Base-by-base conservation (phyloP, 1,284 basidiomycete species). In the Cryptococcus hybrid region DNA sequence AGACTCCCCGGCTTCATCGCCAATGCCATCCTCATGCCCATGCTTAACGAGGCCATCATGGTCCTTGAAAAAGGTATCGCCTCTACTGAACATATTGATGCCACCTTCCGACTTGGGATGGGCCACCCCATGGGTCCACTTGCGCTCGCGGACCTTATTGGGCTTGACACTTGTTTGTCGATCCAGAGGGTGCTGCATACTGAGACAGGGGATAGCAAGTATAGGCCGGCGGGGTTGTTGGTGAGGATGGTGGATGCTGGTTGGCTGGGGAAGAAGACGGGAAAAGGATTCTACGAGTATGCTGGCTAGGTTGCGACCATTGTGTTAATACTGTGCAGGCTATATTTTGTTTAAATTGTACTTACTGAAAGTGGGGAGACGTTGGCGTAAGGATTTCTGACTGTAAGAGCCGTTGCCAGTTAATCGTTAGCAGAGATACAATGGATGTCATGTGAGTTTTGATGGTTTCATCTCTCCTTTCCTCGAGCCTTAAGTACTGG, bases 231-330 rank as follows among this genome's bases (percentile, higher is more conserved):
- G 53, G 84, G 94, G 24, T 82, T 98, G 30, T 83, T 98, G 8
- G 89, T 92, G 65, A 83, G 92, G 39, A 97, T 97, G 94, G 94
- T 98, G 7, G 91, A 97, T 73, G 95, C 94, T 13, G 89, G 90
- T 43, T 97, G 91, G 90, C 83, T 88, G 56, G 94, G 94, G n/a
- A 88, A 84, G 81, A 97, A 78, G 63, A 58, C 54, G 11, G 75
- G 74, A 18, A 89, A 87, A 74, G 90, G 90, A 34, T 93, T 95
- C 78, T 95, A 94, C 70, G 88, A 92, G 59, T 81, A 81, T 61
- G n/a, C 9, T 42, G 40, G n/a, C 18, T 42, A n/a, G 40, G 40
- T n/a, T 9, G 40, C n/a, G 40, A 42, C 40, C 9, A 42, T 42
- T 42, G 18, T 18, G 18, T 18, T 18, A 18, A 18, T 18, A 18